Base-by-base conservation (phyloP, 1,284 basidiomycete genomes). In the Leccinum angustisporum region DNA sequence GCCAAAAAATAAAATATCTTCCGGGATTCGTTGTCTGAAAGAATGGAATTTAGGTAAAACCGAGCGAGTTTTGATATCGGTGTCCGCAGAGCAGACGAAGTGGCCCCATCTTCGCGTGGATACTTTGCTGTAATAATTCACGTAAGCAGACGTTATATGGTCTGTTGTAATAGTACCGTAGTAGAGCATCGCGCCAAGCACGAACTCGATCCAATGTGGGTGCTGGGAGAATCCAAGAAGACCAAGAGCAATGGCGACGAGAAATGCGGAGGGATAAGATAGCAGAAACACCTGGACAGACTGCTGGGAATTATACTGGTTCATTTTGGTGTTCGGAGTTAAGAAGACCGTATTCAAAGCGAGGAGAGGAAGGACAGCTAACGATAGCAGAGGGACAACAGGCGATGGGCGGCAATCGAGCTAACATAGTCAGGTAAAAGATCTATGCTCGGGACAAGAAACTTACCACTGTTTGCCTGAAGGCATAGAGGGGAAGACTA, bases 1-100 rank as follows among this genome's bases (percentile, higher is more conserved):
- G 96, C 84, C 58, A 99, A 82, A 78, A 99, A 99, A 74, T 96
- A 97, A 76, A 97, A 98, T 65, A 99, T 99, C 77, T 92, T 94
- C 67, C 95, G 84, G 21, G 94, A 97, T 72, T 98, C 95, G 2
- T 89, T 87, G 67, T 96, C 96, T 38, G 89, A 88, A 33, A 98
- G 81, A 64, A 99, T 95, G 9, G 92, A 90, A 71, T 94, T 92
- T 58, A 98, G 76, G 75, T 95, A 93, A 16, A 88, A 85, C 61
- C 86, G 83, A 67, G 84, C 72, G n/a, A 88, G 74, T 55, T 85
- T 83, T 34, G 83, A 81, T 25, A 82, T 79, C 4, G 87, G 82
- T 11, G 82, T 84, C 57, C 83, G 82, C 14, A 84, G 79, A 4
- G 81, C 74, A 14, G 77, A 76, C 13, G 79, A 72, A 48, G 82